A percentile compares a stretch with the other conserved stretches of the same genome.
These are phyloP conservation scores for Hypoxylon sp. DNA, from an alignment of 2,329 filamentous ascomycete species.

Conservation along the genomic window DNA sequence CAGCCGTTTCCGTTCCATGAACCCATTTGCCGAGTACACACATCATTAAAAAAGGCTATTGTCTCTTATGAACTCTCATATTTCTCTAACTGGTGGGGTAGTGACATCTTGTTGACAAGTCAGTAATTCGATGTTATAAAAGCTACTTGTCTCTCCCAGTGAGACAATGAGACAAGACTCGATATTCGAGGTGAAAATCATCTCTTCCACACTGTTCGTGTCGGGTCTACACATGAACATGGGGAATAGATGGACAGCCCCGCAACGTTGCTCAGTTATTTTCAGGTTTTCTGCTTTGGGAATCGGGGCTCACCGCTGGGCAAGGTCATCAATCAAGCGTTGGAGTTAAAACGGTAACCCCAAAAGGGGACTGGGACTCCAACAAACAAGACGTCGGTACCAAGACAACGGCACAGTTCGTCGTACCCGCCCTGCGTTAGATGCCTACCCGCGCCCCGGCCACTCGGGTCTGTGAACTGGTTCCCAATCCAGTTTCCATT, in stretches of 20 bases:
- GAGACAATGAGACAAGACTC: slow-evolving; percentile 25
- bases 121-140: slow-evolving; percentile 30
- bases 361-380: slow-evolving; percentile 19
- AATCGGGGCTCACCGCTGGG: slow-evolving; percentile 33
- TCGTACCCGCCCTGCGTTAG: neutral
- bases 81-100: slow-evolving; percentile 26
- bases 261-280: slow-evolving; percentile 24
- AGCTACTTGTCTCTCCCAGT: slow-evolving; percentile 26
- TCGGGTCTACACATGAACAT: slow-evolving; percentile 6
- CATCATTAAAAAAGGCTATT: slow-evolving; percentile 27
- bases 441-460: neutral
- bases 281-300: slow-evolving; percentile 19
- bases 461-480: neutral
- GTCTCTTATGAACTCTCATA: slow-evolving; percentile 24
- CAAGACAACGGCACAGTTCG: slow-evolving; percentile 28
- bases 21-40: slow-evolving; percentile 35
- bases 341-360: slow-evolving; percentile 26
- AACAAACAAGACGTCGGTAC: slow-evolving; percentile 35
- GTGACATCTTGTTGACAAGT: slow-evolving; percentile 39
- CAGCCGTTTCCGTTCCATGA: slow-evolving; percentile 31
- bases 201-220: slow-evolving; percentile 6
- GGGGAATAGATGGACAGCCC: slow-evolving; percentile 14
- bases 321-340: slow-evolving; percentile 25
- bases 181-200: slow-evolving; percentile 14
- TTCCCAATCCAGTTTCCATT: neutral